phyloP scores from a whole-genome alignment of 164 flowering plant species.

The Umbellularia californica region DNA sequence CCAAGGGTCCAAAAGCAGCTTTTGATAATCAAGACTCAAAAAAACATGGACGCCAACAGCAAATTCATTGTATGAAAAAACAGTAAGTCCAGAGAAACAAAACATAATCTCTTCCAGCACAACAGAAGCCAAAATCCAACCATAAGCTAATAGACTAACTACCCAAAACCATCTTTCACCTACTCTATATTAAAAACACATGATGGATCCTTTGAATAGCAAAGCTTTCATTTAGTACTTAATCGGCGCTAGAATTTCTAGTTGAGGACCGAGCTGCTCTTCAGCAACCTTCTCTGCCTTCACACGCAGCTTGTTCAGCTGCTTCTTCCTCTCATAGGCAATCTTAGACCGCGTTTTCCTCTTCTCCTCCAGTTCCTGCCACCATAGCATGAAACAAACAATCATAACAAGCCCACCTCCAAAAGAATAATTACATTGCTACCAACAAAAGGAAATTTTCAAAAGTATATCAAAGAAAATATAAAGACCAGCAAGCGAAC shows the following conservation, averaged over 20 bases:
- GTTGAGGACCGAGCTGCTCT: conserved; percentile 71
- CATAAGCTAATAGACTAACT: not conserved
- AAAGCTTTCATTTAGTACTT: conserved; percentile 38
- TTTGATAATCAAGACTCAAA: not conserved
- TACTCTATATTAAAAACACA: not conserved
- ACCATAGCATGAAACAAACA: not conserved
- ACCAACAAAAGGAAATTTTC: too few species aligned
- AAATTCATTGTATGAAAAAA: not conserved
- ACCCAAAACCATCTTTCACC: not conserved
- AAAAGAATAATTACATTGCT: not conserved
- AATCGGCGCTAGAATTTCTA: conserved; percentile 62
- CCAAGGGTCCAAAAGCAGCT: not conserved
- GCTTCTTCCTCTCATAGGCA: conserved; percentile 63
- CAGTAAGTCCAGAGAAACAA: not conserved
- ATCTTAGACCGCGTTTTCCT: conserved; percentile 57
- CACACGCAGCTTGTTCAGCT: conserved; percentile 52
- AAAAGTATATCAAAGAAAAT: too few species aligned
- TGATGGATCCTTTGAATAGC: not conserved
- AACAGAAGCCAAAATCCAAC: not conserved
- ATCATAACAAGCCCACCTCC: not conserved
- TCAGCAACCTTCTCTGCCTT: conserved; percentile 83
- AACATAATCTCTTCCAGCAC: not conserved
- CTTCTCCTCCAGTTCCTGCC: conserved; percentile 67
- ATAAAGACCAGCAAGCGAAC: not conserved
- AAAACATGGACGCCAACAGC: not conserved